Base-by-base conservation (phyloP, 305 asterid species). In the Euphrasia arctica region DNA sequence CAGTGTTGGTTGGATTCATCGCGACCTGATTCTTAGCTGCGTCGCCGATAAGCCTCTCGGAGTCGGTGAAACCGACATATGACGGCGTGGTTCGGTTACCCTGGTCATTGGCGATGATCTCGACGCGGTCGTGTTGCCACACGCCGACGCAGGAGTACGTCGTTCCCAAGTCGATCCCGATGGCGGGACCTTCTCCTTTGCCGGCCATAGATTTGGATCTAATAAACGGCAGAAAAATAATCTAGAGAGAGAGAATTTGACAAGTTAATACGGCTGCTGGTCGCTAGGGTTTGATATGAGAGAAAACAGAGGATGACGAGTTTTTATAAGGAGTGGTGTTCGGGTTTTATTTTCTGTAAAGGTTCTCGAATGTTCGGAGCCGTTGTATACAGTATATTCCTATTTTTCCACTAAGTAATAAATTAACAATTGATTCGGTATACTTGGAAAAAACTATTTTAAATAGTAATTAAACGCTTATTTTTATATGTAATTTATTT, bases 21-120 rank as follows among this genome's bases (percentile, higher is more conserved):
- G 97, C 97, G 7, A 89, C 97, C 83, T 89, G 97, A 55, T 89
- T 89, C 88, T 89, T 89, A 9, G 97, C 97, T 1, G 95, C 93
- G 63, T 87, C 95, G 42, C 97, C 97, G 32, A 89, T 89, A 43
- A 89, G 93, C 74, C 95, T 79, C 82, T 89, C 97, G 31, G 82
- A 25, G 43, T 89, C 95, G 0, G 96, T 88, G 72, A 88, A 89
- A 5, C 70, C 96, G 32, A 86, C 96, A 65, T 89, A 89, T 0
- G 91, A 84, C 60, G 96, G 96, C 42, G 96, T 89, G 9, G 96
- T 89, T 39, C 96, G 69, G 82, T 88, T 88, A 0, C 96, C 96
- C 75, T 88, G 96, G 34, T 88, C 96, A 71, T 88, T 88, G 29
- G 96, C 96, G 9, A 88, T 85, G 79, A 88, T 88, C 39, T 88